Evolutionary conservation across 345 rosid genomes (phyloP), one percentile per base, ranked within the genome.

Genomic region (Gossypium raimondii): DNA sequence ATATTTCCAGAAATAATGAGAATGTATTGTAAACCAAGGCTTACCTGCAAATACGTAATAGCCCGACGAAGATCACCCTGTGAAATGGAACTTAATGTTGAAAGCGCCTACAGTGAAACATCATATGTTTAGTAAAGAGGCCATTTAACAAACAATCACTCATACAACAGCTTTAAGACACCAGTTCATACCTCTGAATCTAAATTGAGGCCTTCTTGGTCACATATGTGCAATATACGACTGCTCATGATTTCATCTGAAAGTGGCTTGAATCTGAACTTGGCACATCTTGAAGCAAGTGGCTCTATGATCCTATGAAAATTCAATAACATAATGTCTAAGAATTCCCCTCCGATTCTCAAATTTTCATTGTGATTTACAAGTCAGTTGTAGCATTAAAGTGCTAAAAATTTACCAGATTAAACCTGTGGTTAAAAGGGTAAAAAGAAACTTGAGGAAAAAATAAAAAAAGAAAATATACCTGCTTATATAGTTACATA

Each of bases 31-130:
- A 73, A 76, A 17, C 58, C 67, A 53, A 57, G 22, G 16, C 82
- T 72, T 84, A 93, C 98, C 87, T 95, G 97, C 86, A 93, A 83
- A 81, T 89, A 93, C 51, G 98, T 95, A 81, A 95, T 95, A 59
- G 99, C 98, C 77, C 98, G 87, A 56, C 97, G 97, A 77, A 93
- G 98, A 87, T 95, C 99, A 70, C 98, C 99, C 86, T 95, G 97
- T 65, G 97, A 89, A 69, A 95, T 86, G 69, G 87, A 79, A 80
- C 98, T 87, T 84, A 93, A 86, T 59, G 97, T 88, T 81, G 98
- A 82, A 74, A 95, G 88, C 80, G 92, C 97, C 98, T 95, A 74
- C 60, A 78, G 52, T 3, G 43, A 77, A 70, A 75, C 20, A 67
- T 52, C 25, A 62, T 41, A 53, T 59, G 68, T 75, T 72, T 77